Percentiles rank a stretch among this genome's conserved stretches.
Evolutionary conservation across 768 basidiomycete genomes (phyloP).

Genomic region (Naematelia encephala): DNA sequence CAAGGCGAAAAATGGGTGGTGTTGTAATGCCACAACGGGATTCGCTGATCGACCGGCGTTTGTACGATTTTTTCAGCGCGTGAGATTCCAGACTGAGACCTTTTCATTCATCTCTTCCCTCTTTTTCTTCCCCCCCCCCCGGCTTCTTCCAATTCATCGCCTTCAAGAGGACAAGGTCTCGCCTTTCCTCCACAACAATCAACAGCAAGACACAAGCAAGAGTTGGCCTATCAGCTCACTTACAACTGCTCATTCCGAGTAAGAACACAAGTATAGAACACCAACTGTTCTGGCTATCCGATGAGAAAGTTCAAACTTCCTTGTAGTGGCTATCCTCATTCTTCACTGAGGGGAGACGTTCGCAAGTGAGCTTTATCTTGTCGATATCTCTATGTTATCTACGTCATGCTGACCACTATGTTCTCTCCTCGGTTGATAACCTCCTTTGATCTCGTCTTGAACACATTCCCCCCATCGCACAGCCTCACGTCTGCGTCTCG

Average conservation of each 20-base stretch:
- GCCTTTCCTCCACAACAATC: background rate
- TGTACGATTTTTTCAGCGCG: background rate
- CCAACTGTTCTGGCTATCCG: conserved; percentile 5
- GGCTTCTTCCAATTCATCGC: background rate
- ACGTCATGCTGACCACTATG: background rate
- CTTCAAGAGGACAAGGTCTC: too few relatives aligned
- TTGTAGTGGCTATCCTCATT: conserved; percentile 39
- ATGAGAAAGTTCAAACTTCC: conserved; percentile 47
- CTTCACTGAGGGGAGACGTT: conserved; percentile 27
- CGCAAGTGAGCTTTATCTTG: conserved; percentile 28
- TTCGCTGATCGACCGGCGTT: background rate
- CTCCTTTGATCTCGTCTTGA: background rate
- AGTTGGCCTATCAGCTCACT: too few relatives aligned
- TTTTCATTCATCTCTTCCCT: background rate
- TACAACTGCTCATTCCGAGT: background rate
- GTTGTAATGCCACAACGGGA: background rate
- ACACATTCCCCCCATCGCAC: conserved; percentile 6
- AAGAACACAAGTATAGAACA: background rate
- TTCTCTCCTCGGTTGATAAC: background rate
- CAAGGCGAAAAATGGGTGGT: too few relatives aligned
- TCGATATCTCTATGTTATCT: background rate
- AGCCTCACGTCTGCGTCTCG: conserved; percentile 30
- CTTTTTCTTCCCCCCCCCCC: background rate
- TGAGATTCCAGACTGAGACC: too few relatives aligned
- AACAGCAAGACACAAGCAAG: background rate